Evolutionary conservation across 2,329 filamentous ascomycete species (phyloP), one percentile per base, ranked within the genome.

Genomic region (Pseudogymnoascus sp.): DNA sequence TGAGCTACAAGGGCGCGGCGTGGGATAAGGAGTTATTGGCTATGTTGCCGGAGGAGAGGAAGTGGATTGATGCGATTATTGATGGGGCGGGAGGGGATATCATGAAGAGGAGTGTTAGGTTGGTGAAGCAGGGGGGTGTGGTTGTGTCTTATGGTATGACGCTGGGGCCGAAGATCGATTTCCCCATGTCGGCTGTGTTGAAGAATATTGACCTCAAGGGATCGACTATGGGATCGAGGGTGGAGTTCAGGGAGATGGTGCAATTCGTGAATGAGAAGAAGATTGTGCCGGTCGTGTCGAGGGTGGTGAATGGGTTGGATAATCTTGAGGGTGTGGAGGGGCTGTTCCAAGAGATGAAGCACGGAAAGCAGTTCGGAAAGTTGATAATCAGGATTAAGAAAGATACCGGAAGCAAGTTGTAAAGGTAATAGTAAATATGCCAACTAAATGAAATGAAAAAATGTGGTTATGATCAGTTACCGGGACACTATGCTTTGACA

Each of bases 61-160:
- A 86, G 62, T 90, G 82, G 66, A 72, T 95, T 5, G 95, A 97
- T 76, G 87, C 89, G 18, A 88, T 97, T 59, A 83, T 97, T 68
- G 95, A 97, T 76, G 93, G 95, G 1, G 93, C 93, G 0, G 93
- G 93, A 2, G 93, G 91, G 1, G 88, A 96, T 75, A 81, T 96
- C 46, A 83, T 96, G 49, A 37, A 49, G 34, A 7, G 36, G 53
- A 9, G 43, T 62, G 34, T 25, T 59, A 61, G 34, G 65, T n/a
- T 12, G 23, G 59, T 65, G 40, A 65, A 84, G 83, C 76, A 83
- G 1, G 93, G 95, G 5, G 95, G 93, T 62, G 82, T 93, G n/a
- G 88, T 97, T 64, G 84, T 87, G 1, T 80, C 88, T 68, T 97
- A 97, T 74, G 93, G 95, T 65, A 97, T 97, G 93, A 97, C 93